These are phyloP conservation scores for Pythium periplocum DNA, from an alignment of 352 stramenopile genomes.

Conservation along the genomic window DNA sequence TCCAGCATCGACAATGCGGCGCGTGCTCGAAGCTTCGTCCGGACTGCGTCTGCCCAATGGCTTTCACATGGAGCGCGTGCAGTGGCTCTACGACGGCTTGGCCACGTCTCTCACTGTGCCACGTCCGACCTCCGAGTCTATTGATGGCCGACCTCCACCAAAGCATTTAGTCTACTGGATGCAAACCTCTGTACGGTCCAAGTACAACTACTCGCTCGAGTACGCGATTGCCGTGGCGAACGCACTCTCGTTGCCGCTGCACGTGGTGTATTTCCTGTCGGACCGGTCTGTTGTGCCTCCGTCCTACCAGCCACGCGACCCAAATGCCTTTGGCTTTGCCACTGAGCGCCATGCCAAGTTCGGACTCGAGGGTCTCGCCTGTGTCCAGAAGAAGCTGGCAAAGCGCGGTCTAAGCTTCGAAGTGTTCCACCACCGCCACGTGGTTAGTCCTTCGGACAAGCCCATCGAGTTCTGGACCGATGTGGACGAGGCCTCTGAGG, in stretches of 20 bases:
- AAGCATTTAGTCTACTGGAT: constrained; percentile 83
- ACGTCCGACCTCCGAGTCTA: too few species aligned
- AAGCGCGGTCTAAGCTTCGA: constrained; percentile 51
- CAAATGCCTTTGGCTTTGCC: constrained; percentile 54
- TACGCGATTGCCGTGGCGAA: constrained; percentile 67
- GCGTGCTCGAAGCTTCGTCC: constrained; percentile 32
- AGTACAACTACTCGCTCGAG: constrained; percentile 82
- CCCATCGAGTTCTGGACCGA: constrained; percentile 17
- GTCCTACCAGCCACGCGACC: constrained; percentile 25
- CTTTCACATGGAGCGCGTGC: constrained; percentile 60
- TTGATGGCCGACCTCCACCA: constrained; percentile 3
- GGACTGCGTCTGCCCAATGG: constrained; percentile 44
- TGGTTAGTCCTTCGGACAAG: background rate
- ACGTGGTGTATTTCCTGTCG: constrained; percentile 69
- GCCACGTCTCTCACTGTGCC: background rate
- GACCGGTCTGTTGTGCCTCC: constrained; percentile 43
- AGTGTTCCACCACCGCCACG: constrained; percentile 52
- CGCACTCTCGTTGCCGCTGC: constrained; percentile 54
- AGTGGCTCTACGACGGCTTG: constrained; percentile 70
- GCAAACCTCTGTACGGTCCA: constrained; percentile 76
- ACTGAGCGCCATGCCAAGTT: constrained; percentile 76
- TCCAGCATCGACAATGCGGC: constrained; percentile 22
- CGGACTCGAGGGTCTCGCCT: constrained; percentile 57
- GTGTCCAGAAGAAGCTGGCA: constrained; percentile 34
- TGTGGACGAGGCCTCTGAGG: constrained; percentile 2